These are phyloP conservation scores for Fusarium haematococcum DNA, from an alignment of 2,329 filamentous ascomycete genomes.

Conservation along the genomic window DNA sequence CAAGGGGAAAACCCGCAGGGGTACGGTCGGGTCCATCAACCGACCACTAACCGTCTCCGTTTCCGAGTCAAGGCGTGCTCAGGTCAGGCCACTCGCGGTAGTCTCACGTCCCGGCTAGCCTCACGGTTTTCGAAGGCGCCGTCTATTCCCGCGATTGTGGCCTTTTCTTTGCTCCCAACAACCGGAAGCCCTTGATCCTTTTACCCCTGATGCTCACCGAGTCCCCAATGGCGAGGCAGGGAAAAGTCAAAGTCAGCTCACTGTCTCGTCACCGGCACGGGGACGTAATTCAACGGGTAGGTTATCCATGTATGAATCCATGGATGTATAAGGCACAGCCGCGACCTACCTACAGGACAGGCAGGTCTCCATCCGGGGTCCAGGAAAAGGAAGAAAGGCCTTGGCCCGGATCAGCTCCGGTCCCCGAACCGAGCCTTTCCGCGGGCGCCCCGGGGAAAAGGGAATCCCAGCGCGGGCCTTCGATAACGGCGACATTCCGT, in stretches of 20 bases:
- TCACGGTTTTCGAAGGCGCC: not conserved
- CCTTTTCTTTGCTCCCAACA: constrained; percentile 23
- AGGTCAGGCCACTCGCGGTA: constrained; percentile 27
- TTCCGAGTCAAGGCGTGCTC: constrained; percentile 8
- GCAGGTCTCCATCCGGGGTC: not conserved
- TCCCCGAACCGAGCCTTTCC: constrained; percentile 43
- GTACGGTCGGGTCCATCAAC: constrained; percentile 4
- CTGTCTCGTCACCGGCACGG: not conserved
- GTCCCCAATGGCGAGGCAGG: constrained; percentile 10
- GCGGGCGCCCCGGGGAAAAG: constrained; percentile 33
- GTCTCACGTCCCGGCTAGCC: not conserved
- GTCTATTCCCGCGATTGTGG: constrained; percentile 31
- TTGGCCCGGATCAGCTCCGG: constrained; percentile 32
- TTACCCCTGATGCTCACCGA: not conserved
- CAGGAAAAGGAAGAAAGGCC: not conserved
- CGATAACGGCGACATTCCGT: constrained; percentile 20
- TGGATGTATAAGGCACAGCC: not conserved
- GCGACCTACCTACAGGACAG: not conserved
- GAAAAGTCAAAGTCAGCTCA: constrained; percentile 10
- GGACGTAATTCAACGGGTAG: not conserved
- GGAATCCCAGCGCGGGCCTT: constrained; percentile 6
- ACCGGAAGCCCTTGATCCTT: not conserved
- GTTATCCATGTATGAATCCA: not conserved
- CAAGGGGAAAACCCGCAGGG: constrained; percentile 15
- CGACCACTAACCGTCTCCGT: constrained; percentile 9